Percentiles rank a stretch among this genome's conserved stretches.
Evolutionary conservation across 2,329 filamentous ascomycete genomes (phyloP).

Genomic region (Xylaria sp.): DNA sequence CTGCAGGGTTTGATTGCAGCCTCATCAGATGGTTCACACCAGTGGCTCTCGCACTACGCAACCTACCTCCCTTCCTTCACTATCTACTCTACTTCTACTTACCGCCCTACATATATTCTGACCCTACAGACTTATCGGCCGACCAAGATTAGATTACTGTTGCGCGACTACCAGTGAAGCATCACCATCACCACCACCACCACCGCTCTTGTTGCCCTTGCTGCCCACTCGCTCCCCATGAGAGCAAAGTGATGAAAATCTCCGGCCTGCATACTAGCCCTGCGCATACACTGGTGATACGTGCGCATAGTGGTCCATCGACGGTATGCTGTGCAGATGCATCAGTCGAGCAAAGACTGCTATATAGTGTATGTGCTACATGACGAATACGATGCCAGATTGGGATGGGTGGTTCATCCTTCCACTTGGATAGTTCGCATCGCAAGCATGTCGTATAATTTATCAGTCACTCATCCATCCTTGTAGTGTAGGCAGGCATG

Average conservation of each 20-base stretch:
- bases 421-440: conserved; percentile 10
- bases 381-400: conserved; percentile 27
- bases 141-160: conserved; percentile 15
- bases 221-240: neutral
- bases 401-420: conserved; percentile 17
- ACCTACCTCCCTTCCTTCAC: neutral
- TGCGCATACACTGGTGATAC: conserved; percentile 11
- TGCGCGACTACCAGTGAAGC: neutral
- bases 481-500: neutral
- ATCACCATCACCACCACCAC: conserved; percentile 5
- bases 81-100: neutral
- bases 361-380: neutral
- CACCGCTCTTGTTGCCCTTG: conserved; percentile 1
- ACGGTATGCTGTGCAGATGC: conserved; percentile 14
- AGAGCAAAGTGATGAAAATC: conserved; percentile 19
- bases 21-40: conserved; percentile 26
- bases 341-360: conserved; percentile 12
- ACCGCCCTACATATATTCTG: neutral
- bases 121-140: conserved; percentile 15
- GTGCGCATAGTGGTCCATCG: conserved; percentile 7
- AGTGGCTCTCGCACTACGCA: neutral
- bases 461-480: conserved; percentile 4
- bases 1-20: conserved; percentile 40
- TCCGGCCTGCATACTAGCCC: conserved; percentile 27
- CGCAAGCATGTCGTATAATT: conserved; percentile 10